Conservation (phyloP, 2,329 filamentous ascomycete species). For the Aspergillus sojae region DNA sequence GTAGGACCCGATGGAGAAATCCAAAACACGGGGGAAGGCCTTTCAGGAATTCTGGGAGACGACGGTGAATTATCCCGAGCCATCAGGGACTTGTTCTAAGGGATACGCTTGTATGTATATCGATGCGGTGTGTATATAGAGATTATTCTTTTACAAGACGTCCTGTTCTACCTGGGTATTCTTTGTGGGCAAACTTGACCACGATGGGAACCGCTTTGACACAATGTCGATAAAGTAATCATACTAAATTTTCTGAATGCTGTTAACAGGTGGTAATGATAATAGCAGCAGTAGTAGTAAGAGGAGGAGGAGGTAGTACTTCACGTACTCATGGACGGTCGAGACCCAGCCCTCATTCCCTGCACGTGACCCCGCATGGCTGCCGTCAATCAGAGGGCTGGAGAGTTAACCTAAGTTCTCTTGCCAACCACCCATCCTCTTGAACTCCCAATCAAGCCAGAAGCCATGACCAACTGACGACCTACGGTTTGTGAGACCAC, state of each 20-base stretch:
- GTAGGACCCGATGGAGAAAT: conserved; percentile 41
- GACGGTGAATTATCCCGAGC: conserved; percentile 64
- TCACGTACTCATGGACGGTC: neutral
- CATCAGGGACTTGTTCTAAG: conserved; percentile 61
- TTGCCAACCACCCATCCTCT: conserved; percentile 1
- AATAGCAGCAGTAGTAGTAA: too few relatives aligned
- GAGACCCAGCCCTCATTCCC: neutral
- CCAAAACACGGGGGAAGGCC: conserved; percentile 46
- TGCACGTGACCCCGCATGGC: conserved; percentile 12
- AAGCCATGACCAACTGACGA: conserved; percentile 7
- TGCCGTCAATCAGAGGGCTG: neutral
- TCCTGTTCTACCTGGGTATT: neutral
- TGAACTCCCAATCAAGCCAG: neutral
- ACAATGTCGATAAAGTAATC: neutral
- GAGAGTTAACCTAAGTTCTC: neutral
- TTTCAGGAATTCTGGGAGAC: conserved; percentile 52
- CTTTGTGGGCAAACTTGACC: neutral
- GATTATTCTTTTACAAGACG: neutral
- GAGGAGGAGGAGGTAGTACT: too few relatives aligned
- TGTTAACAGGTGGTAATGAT: neutral
- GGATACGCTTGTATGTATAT: neutral
- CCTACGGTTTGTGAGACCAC: conserved; percentile 6
- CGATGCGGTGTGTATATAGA: neutral
- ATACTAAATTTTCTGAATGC: neutral
- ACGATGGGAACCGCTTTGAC: neutral